Evolutionary conservation across 768 basidiomycete species (phyloP).

Genomic region (Rhodotorula sphaerocarpa): DNA sequence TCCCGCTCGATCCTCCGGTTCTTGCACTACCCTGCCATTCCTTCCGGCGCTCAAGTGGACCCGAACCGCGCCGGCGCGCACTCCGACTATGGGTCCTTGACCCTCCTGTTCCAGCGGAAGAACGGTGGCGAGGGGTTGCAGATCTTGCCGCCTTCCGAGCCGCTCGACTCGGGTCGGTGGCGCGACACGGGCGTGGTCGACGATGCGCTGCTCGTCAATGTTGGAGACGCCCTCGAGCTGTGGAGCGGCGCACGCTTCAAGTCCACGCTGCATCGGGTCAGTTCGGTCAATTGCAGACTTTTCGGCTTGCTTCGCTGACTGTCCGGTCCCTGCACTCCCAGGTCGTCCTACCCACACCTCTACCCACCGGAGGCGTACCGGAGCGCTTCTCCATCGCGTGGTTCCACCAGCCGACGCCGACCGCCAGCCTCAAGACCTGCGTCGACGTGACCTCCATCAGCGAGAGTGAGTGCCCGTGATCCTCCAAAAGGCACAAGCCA

Average conservation of each 20-base stretch:
- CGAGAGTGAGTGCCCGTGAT: neutral
- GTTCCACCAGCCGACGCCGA: conserved; percentile 23
- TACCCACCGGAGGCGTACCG: conserved; percentile 28
- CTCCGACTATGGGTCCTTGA: conserved; percentile 21
- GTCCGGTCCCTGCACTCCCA: neutral
- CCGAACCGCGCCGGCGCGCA: conserved; percentile 31
- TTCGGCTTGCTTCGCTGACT: neutral
- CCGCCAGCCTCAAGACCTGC: conserved; percentile 19
- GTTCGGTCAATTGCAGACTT: too few relatives aligned
- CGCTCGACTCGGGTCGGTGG: conserved; percentile 22
- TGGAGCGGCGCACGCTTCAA: conserved; percentile 28
- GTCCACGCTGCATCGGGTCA: conserved; percentile 33
- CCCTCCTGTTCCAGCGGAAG: conserved; percentile 20
- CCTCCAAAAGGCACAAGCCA: neutral
- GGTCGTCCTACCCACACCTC: conserved; percentile 21
- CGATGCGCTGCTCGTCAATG: conserved; percentile 23
- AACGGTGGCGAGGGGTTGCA: conserved; percentile 28
- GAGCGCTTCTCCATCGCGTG: conserved; percentile 30
- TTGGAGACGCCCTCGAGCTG: conserved; percentile 6
- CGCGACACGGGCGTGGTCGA: conserved; percentile 16
- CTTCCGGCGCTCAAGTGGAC: conserved; percentile 6
- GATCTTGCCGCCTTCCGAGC: conserved; percentile 18
- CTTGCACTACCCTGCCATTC: conserved; percentile 26
- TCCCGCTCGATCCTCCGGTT: conserved; percentile 28
- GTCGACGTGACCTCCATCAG: conserved; percentile 25